Evolutionary conservation across 768 basidiomycete genomes (phyloP), one percentile per base, ranked within the genome.

Genomic region (Sutorius australiensis): DNA sequence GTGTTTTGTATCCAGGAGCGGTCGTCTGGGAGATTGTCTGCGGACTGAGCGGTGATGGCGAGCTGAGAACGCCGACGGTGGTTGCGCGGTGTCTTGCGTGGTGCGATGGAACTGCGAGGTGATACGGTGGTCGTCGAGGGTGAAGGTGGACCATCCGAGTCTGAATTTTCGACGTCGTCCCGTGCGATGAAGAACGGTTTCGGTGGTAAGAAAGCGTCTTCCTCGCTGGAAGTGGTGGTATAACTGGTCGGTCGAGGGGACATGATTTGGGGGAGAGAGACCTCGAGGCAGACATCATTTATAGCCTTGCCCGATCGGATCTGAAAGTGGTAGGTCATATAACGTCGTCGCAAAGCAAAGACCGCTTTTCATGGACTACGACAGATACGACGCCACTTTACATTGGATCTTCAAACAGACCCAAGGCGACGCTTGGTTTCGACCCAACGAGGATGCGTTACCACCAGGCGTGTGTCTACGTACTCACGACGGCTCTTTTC

Each of bases 401-500:
- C 59, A 64, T 42, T 61, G 59, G 60, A 56, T 63, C 46, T 68
- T 68, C 62, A 68, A 69, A 14, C 67, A 68, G 54, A 68, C 67
- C 5, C 67, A 68, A 55, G 76, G 77, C 54, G 78, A 79, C 64
- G 79, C 78, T 39, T 79, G 78, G 78, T 80, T 79, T 58, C 73
- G 79, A 40, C 77, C 79, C 48, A 75, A 74, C 58, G 78, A 79
- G 52, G 75, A 75, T 56, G 68, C 72, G 17, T 72, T 79, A 50
- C 66, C 75, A 0, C 72, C 74, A 11, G 78, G 79, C 48, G 78
- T 79, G 2, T 77, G 76, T 64, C 70, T 79, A 42, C 76, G 79
- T 58, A 76, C 79, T 0, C 74, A 75, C 49, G 66, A 73, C 43
- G 73, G 75, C 55, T 72, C 72, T 24, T 80, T 77, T 56, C 75